A percentile compares a stretch with the other conserved stretches of the same genome.
phyloP scores from a whole-genome alignment of 2,329 filamentous ascomycete species.

The Alternaria postmessia region DNA sequence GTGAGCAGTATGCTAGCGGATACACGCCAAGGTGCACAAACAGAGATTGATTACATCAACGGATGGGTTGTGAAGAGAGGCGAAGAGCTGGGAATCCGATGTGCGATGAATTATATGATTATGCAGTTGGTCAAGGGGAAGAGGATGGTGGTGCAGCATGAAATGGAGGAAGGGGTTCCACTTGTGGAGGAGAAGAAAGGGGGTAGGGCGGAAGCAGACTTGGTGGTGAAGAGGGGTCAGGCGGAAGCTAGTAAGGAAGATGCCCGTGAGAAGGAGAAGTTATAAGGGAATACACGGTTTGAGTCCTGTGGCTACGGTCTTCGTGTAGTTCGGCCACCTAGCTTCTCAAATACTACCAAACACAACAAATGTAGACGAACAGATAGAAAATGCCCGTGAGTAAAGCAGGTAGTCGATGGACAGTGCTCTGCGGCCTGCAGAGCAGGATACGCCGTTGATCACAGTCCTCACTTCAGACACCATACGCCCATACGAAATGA shows the following conservation, averaged over 20 bases:
- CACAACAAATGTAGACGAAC: background rate
- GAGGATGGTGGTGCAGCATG: slow-evolving; percentile 56
- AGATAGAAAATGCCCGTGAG: background rate
- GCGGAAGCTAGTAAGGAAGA: background rate
- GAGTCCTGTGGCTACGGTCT: background rate
- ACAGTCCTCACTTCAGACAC: background rate
- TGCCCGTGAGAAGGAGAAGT: background rate
- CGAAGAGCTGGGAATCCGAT: slow-evolving; percentile 74
- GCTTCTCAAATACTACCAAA: background rate
- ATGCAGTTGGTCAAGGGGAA: slow-evolving; percentile 78
- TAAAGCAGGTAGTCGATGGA: background rate
- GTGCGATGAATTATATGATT: slow-evolving; percentile 76
- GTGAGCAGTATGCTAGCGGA: slow-evolving; percentile 74
- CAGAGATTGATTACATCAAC: slow-evolving; percentile 86
- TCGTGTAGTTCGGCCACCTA: background rate
- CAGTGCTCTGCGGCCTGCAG: background rate
- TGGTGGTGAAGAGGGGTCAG: slow-evolving; percentile 2
- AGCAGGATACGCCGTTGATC: background rate
- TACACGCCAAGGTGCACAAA: slow-evolving; percentile 66
- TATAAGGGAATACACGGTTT: background rate
- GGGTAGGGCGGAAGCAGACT: slow-evolving; percentile 10
- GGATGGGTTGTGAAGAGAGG: slow-evolving; percentile 84
- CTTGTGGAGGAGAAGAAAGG: slow-evolving; percentile 29
- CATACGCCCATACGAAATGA: background rate
- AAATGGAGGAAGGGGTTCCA: slow-evolving; percentile 53